Evolutionary conservation across 208 protist species (phyloP).

Genomic region (Leishmania amazonensis): DNA sequence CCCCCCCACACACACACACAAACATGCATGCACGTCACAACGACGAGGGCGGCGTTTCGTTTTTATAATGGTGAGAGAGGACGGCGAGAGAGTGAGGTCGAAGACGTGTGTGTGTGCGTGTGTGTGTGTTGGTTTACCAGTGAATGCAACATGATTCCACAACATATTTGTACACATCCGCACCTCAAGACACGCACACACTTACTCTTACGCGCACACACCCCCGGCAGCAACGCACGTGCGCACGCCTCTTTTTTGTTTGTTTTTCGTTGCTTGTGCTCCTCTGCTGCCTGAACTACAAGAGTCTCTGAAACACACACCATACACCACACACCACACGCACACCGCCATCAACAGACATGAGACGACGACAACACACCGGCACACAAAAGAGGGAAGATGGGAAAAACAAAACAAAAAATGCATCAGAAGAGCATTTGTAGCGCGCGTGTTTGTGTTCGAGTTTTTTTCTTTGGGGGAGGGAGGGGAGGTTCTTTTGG

Average conservation of each 20-base stretch:
- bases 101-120: not conserved
- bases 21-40: not conserved
- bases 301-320: not conserved
- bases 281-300: not conserved
- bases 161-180: not conserved
- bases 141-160: not conserved
- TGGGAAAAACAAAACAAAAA: not conserved
- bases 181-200: not conserved
- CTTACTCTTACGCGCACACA: not conserved
- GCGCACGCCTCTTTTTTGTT: not conserved
- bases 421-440: not conserved
- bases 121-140: not conserved
- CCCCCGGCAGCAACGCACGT: not conserved
- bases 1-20: conserved; percentile 1
- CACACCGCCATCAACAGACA: not conserved
- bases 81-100: not conserved
- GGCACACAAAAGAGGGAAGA: not conserved
- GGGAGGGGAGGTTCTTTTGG: not conserved
- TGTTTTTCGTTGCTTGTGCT: not conserved
- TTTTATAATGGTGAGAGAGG: not conserved
- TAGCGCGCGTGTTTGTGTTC: not conserved
- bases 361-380: not conserved
- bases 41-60: not conserved
- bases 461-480: not conserved
- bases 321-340: not conserved